Base-by-base conservation (phyloP, 176 grass and related monocot genomes). In the Thinopyrum elongatum region DNA sequence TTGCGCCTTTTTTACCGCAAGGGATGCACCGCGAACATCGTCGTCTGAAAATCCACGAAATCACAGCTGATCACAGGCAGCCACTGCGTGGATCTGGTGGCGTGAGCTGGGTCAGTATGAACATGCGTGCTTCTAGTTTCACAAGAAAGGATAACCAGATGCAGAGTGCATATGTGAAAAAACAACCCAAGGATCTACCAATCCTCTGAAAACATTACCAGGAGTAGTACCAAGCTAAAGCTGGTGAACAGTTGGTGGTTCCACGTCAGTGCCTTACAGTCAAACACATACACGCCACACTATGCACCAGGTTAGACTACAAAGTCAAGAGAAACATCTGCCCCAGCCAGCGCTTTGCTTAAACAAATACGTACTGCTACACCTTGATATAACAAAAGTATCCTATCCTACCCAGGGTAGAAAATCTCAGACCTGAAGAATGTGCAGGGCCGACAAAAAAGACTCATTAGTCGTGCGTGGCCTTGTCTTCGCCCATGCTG, bases 391-490 rank as follows among this genome's bases (percentile, higher is more conserved):
- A 75, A 76, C 34, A 11, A 66, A 85, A 62, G 74, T 13, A 70
- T 65, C 41, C 13, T 39, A 35, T 65, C 39, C 21, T 13, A 49
- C 51, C 59, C 13, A 51, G 83, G 36, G 19, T 35, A 36, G 8
- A 15, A 61, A 65, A 38, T 82, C 39, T 23, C 23, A 55, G 19
- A 64, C 23, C 17, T 3, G 35, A 65, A 72, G 64, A 90, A 78
- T 90, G 65, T 74, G 6, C 79, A 39, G 28, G 77, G 25, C 53
- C 33, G 84, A 78, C 88, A 82, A 86, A n/a, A 59, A 44, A 0
- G 27, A 55, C 30, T 82, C 42, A 38, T 70, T 70, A 57, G 62
- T 81, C 59, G 12, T 63, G 49, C 16, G 47, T 51, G 49, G 38
- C 71, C 75, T 65, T 55, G 41, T 23, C 78, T 16, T 70, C 12